Evolutionary conservation across 1,284 basidiomycete species (phyloP).

Genomic region (Pisolithus thermaeus): DNA sequence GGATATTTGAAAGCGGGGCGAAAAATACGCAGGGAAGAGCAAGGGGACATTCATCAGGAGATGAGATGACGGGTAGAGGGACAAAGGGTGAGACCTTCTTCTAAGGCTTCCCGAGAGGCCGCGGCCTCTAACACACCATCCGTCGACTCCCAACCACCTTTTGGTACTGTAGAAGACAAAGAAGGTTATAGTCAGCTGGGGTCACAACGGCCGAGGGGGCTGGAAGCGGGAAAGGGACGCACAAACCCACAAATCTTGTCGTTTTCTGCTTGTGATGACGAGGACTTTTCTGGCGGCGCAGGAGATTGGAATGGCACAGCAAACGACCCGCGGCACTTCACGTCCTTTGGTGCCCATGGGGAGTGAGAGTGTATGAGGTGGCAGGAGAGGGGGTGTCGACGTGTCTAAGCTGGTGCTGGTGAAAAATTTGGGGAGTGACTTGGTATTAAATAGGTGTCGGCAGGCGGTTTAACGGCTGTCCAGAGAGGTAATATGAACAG

Average conservation of each 20-base stretch:
- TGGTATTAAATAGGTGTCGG: constrained; percentile 1
- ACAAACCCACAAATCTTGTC: constrained; percentile 78
- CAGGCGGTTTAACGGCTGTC: background rate
- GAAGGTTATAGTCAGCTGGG: background rate
- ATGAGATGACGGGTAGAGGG: constrained; percentile 67
- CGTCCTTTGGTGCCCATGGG: constrained; percentile 74
- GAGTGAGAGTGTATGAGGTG: constrained; percentile 13
- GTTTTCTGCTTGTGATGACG: constrained; percentile 75
- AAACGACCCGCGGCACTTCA: constrained; percentile 71
- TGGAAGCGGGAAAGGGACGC: constrained; percentile 38
- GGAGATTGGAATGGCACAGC: constrained; percentile 78
- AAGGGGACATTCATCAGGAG: constrained; percentile 54
- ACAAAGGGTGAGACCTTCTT: constrained; percentile 87
- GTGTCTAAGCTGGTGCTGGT: background rate
- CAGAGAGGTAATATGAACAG: background rate
- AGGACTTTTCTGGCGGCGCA: constrained; percentile 67
- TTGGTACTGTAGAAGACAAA: constrained; percentile 54
- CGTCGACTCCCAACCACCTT: constrained; percentile 79
- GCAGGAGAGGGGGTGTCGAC: constrained; percentile 3
- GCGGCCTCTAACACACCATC: constrained; percentile 76
- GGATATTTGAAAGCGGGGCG: constrained; percentile 26
- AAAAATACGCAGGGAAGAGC: constrained; percentile 31
- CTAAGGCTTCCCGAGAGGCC: constrained; percentile 80
- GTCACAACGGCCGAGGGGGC: constrained; percentile 2
- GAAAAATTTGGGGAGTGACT: background rate